Evolutionary conservation across 2,329 filamentous ascomycete genomes (phyloP), one percentile per base, ranked within the genome.

Genomic region (Botryotinia calthae): DNA sequence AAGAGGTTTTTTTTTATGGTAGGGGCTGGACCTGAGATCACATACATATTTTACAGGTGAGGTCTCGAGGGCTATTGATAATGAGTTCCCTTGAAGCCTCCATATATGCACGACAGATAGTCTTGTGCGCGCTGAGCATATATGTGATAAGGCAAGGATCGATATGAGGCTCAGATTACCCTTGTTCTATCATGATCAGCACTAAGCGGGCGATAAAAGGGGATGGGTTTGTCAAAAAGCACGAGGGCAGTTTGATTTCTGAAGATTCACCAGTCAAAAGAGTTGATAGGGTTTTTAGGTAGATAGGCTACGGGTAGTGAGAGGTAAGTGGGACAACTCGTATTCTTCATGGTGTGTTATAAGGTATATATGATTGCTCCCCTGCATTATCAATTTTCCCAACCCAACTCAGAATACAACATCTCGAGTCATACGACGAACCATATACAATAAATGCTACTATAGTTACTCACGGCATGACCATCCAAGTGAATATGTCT

Each of bases 271-370:
- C 25, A 54, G 31, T 22, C 63, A 31, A 40, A 0, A 40, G 25
- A 20, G 25, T 25, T 3, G 25, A 40, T 25, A 9, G 14, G 22
- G 14, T 5, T 61, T 8, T 2, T 20, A 14, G 12, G 12, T 25
- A 37, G 2, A 12, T 40, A 37, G 56, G 3, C 51, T 18, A 56
- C 7, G 14, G 14, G 51, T 56, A 31, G 51, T 56, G 14, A 28
- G 3, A 56, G 51, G 3, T 18, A 1, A 12, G 1, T 1, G 2
- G 22, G 10, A 16, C 1, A 40, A 16, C 2, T 37, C 0, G 34
- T 2, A 18, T 18, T 56, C 51, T 16, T 56, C 2, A 56, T 18
- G 14, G n/a, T 56, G 14, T 16, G 7, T 28, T 31, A 4, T 44
- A 4, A 14, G 6, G 6, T 56, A 3, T 18, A 9, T 9, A 18